Conservation (phyloP, 164 flowering plant genomes). For the Liriodendron chinense region DNA sequence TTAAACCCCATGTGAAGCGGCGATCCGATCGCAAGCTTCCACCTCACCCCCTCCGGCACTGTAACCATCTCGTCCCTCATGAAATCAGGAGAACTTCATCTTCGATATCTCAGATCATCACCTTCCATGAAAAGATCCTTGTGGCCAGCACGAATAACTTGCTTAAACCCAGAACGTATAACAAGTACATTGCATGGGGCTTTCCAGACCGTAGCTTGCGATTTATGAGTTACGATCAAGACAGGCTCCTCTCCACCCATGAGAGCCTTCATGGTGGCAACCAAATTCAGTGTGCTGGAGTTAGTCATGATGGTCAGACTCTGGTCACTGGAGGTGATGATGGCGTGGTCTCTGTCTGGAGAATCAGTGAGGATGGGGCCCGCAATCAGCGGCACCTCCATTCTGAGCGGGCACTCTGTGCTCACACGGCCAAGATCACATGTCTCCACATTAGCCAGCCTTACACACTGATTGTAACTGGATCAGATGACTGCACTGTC, state of each 20-base stretch:
- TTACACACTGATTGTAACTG: conserved; percentile 86
- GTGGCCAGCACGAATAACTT: conserved; percentile 63
- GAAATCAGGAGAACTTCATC: conserved; percentile 62
- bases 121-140: conserved; percentile 71
- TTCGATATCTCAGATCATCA: conserved; percentile 58
- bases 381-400: conserved; percentile 46
- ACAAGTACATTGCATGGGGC: conserved; percentile 93
- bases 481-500: conserved; percentile 92
- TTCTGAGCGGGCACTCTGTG: conserved; percentile 78
- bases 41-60: conserved; percentile 74
- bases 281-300: conserved; percentile 85
- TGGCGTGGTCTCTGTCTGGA: conserved; percentile 80
- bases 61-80: conserved; percentile 60
- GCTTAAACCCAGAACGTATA: conserved; percentile 80
- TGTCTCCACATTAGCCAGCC: conserved; percentile 90
- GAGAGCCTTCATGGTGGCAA: conserved; percentile 92
- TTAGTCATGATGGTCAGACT: conserved; percentile 82
- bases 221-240: conserved; percentile 86
- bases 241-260: conserved; percentile 86
- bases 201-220: conserved; percentile 94
- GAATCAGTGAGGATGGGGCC: conserved; percentile 58
- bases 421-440: conserved; percentile 78
- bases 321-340: conserved; percentile 95
- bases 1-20: conserved; percentile 80
- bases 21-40: conserved; percentile 67